Evolutionary conservation across 306 rosid species (phyloP), one percentile per base, ranked within the genome.

Genomic region (Glycine latifolia): DNA sequence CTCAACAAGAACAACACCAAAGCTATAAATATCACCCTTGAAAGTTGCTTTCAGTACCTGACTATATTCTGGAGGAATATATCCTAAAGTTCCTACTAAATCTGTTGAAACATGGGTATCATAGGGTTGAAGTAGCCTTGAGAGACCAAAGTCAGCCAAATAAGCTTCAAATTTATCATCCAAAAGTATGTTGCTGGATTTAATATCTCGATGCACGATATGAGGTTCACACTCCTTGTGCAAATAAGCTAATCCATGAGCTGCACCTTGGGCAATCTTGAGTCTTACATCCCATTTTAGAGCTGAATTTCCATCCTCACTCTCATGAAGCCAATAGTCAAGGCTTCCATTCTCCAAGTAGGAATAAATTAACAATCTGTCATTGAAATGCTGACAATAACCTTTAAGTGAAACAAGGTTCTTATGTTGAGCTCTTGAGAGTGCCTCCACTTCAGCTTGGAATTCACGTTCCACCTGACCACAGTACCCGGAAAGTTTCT

Each of bases 391-490:
- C 62, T 60, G 88, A 78, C 92, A 90, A 62, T 88, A 90, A 12
- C 94, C 92, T 82, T 88, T 88, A 43, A 90, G 92, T 60, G 91
- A 86, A 69, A 90, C 94, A 59, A 90, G 91, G 77, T 90, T 90
- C 81, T 82, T 85, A 80, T 90, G 94, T 81, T 88, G 92, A 60
- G 94, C 94, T 82, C 88, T 82, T 20, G 94, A 90, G 53, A 88
- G 92, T 52, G 94, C 89, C 79, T 90, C 92, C 10, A 90, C 92
- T 85, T 90, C 92, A 53, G 94, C 94, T 55, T 87, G 92, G 73
- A 90, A 88, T 81, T 90, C 94, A 3, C 90, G 89, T 48, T 90
- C 94, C 88, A 90, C 86, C 80, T 88, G 90, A 81, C 91, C 90
- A 79, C 91, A 90, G 60, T 88, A 91, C 55, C 94, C 91, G 2